Evolutionary conservation across 768 basidiomycete genomes (phyloP).

Genomic region (Cyclocybe aegerita): DNA sequence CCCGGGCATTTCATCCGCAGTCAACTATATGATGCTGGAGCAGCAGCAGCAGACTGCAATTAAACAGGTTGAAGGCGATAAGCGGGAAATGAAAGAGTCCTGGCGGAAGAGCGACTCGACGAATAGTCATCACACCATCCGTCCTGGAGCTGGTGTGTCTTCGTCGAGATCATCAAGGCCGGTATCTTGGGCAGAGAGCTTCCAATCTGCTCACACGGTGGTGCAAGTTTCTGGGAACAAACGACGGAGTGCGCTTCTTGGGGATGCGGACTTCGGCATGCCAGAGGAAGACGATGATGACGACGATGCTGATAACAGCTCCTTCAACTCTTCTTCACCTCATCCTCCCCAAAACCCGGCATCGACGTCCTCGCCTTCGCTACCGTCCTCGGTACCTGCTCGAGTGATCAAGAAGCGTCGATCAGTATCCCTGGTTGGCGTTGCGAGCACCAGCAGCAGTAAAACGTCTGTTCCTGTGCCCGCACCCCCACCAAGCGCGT

Average conservation of each 20-base stretch:
- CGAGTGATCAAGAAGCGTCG: not conserved
- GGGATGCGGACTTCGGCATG: constrained; percentile 66
- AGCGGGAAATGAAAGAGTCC: constrained; percentile 56
- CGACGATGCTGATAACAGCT: constrained; percentile 9
- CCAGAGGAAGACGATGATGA: constrained; percentile 54
- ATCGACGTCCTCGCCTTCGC: not conserved
- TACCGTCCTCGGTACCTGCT: constrained; percentile 2
- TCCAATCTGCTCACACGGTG: constrained; percentile 72
- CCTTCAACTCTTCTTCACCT: not conserved
- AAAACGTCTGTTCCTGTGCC: constrained; percentile 13
- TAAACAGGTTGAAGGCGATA: constrained; percentile 15
- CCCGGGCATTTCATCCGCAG: constrained; percentile 51
- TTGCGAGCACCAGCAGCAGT: too few species aligned
- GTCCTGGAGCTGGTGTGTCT: constrained; percentile 46
- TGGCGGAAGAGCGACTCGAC: constrained; percentile 86
- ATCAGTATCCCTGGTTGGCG: constrained; percentile 12
- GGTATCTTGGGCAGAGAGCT: constrained; percentile 75
- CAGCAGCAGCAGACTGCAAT: constrained; percentile 17
- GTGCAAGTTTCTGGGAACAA: constrained; percentile 56
- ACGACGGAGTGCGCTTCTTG: constrained; percentile 66
- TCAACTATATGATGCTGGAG: constrained; percentile 46
- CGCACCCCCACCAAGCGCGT: constrained; percentile 21
- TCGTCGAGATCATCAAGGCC: constrained; percentile 56
- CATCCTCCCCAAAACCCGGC: not conserved
- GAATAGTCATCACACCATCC: constrained; percentile 73